Conservation (phyloP, 1,284 basidiomycete species). For the Irpex sp. region DNA sequence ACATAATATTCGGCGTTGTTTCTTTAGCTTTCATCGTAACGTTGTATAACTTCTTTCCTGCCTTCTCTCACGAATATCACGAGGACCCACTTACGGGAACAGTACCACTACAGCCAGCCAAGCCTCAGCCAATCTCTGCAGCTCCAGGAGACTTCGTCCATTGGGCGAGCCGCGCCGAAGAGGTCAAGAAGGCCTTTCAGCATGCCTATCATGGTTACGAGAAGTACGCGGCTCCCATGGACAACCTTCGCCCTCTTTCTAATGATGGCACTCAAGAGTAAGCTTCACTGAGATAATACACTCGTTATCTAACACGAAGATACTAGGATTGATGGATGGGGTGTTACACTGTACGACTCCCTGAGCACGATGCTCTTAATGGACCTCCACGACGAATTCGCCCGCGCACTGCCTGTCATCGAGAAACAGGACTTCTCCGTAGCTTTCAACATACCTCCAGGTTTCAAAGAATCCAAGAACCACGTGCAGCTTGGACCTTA, state of each 20-base stretch:
- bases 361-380: constrained; percentile 90
- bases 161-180: constrained; percentile 53
- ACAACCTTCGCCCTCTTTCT: constrained; percentile 57
- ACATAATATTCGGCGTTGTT: not conserved
- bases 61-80: not conserved
- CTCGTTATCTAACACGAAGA: not conserved
- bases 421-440: constrained; percentile 57
- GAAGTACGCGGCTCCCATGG: constrained; percentile 49
- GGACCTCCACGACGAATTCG: constrained; percentile 78
- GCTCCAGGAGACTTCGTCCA: not conserved
- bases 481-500: not conserved
- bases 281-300: constrained; percentile 17
- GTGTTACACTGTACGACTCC: constrained; percentile 78
- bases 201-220: constrained; percentile 67
- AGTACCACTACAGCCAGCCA: not conserved
- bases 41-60: not conserved
- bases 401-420: constrained; percentile 69
- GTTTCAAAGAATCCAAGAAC: not conserved
- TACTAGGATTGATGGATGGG: constrained; percentile 82
- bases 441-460: not conserved
- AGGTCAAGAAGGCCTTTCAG: constrained; percentile 56
- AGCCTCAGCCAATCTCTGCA: not conserved
- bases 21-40: not conserved
- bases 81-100: not conserved
- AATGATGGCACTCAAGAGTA: constrained; percentile 50